Conservation (phyloP, 257 asterid genomes). For the Mentha longifolia region DNA sequence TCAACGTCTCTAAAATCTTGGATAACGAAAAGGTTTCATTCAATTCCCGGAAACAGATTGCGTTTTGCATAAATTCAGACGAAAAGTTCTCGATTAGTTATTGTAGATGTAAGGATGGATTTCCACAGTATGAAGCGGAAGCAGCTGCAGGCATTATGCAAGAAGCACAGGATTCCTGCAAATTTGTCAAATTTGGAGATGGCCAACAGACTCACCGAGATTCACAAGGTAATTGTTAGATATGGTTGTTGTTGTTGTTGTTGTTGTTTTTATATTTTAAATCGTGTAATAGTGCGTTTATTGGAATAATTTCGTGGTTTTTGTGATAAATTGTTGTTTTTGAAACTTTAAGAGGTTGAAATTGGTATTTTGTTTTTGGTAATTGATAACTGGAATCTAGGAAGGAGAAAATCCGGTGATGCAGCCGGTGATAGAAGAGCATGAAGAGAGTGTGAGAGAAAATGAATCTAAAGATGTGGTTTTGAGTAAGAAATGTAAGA, state of each 20-base stretch:
- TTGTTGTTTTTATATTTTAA: too few species aligned
- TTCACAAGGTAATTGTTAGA: constrained; percentile 46
- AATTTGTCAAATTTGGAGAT: constrained; percentile 63
- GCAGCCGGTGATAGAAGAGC: constrained; percentile 17
- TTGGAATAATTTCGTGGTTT: not conserved
- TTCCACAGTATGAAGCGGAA: constrained; percentile 63
- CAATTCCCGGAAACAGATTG: too few species aligned
- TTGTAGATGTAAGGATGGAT: constrained; percentile 47
- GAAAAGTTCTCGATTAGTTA: too few species aligned
- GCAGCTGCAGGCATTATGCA: constrained; percentile 66
- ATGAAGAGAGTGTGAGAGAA: constrained; percentile 38
- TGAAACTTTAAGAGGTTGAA: not conserved
- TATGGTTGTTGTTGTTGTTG: too few species aligned
- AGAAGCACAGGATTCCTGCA: constrained; percentile 65
- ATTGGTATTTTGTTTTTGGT: not conserved
- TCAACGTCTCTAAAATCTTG: too few species aligned
- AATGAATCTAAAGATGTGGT: constrained; percentile 31
- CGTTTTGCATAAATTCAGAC: too few species aligned
- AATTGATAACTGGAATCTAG: constrained; percentile 31
- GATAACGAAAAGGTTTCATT: too few species aligned
- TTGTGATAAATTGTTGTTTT: too few species aligned
- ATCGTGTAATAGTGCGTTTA: too few species aligned
- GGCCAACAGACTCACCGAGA: constrained; percentile 54
- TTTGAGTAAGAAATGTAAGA: constrained; percentile 43
- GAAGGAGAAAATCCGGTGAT: constrained; percentile 37